Base-by-base conservation (phyloP, 2,329 filamentous ascomycete species). In the Aspergillus luchuensis region DNA sequence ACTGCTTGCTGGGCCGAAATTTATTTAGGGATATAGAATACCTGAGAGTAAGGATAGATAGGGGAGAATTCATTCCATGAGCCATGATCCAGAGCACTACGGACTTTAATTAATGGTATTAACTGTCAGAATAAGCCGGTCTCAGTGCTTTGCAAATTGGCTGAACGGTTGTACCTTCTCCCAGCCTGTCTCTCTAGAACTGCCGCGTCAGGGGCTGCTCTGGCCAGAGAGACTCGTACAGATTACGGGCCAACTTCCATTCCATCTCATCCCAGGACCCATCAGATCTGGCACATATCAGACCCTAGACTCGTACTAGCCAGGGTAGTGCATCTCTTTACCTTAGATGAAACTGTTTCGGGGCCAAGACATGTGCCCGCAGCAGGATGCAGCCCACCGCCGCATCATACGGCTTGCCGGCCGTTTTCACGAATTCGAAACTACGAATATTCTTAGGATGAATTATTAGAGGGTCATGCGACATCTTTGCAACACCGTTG, bases 341-440 rank as follows among this genome's bases (percentile, higher is more conserved):
- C 54, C 54, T 15, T 1, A 59, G 4, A 19, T 25, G 6, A 15
- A 69, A 53, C 2, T 47, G 13, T 1, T 43, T 38, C 1, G 63
- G 67, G 33, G 65, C 66, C 41, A 69, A 30, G 60, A 63, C 60
- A 11, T 52, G 57, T 2, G 64, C 64, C 13, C 66, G 51, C 4
- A 70, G 57, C 13, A 69, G 33, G 19, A 70, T 59, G 19, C 60
- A 63, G 3, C 59, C 48, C 13, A 67, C 63, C 4, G 67, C 67
- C 21, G 36, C n/a, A 53, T 69, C 65, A 15, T 69, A 69, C 10
- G 65, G 62, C 51, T 54, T 64, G 2, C 11, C 25, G 1, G 13
- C 56, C 1, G 68, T 70, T 28, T 67, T 69, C 45, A 60, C 59
- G 36, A 58, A 66, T 10, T 7, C 30, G 23, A 36, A 55, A 0